Evolutionary conservation across 306 rosid species (phyloP), one percentile per base, ranked within the genome.

Genomic region (Mimosa bimucronata): DNA sequence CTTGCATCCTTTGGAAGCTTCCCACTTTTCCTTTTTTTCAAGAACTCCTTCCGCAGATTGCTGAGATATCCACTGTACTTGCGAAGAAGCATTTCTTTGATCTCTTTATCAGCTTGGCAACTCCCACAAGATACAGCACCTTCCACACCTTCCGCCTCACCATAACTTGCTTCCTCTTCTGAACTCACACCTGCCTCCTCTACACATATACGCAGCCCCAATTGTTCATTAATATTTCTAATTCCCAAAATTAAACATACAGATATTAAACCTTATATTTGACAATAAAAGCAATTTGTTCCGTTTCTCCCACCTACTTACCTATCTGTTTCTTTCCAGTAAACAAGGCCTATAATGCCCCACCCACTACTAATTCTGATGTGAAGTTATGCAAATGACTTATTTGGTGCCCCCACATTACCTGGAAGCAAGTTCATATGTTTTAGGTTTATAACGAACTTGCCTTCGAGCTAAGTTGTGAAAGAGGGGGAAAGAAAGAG

Each of bases 1-100:
- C 88, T 92, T 68, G 98, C 97, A 77, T 88, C 93, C 78, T 87
- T 94, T 37, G 98, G 97, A n/a, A 94, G 89, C 88, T 94, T 92
- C 68, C 94, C 97, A 73, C 88, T 94, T 90, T 92, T 94, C 57
- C 93, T 87, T 53, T 86, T 89, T 85, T 89, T 92, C 4, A 90
- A 68, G 76, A 92, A 92, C 21, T 90, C 94, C 80, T 87, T 90
- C 81, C 87, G 91, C 83, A 94, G 82, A 79, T 72, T 90, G 83
- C 88, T 81, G 3, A 94, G 89, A 57, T 90, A 90, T 18, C 98
- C 98, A 77, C 96, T 93, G 87, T 94, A 90, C 85, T 92, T 94
- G 3, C 87, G 85, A 73, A 88, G 89, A 3, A 94, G 96, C 91
- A 83, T 88, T 80, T 82, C 97, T 82, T 94, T 94, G 2, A 92